Percentiles rank a stretch among this genome's conserved stretches.
Conservation (phyloP, 73 alveolate species). For the Paramecium pentaurelia region DNA sequence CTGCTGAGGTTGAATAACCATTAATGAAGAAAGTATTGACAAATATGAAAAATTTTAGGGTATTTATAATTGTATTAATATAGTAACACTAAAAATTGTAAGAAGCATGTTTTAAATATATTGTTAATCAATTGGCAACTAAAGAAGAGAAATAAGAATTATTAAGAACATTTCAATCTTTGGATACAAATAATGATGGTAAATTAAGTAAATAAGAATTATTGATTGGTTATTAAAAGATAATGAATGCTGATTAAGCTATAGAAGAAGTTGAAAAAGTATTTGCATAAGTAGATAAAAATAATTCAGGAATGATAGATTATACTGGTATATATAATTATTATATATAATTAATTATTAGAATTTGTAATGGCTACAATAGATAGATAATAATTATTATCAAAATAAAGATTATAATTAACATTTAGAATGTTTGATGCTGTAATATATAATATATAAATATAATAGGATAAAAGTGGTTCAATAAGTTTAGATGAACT, state of each 20-base stretch:
- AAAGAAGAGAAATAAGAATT: slow-evolving; percentile 73
- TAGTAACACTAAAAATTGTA: slow-evolving; percentile 68
- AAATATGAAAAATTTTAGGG: slow-evolving; percentile 67
- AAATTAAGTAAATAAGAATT: slow-evolving; percentile 72
- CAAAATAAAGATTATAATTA: slow-evolving; percentile 52
- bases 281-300: slow-evolving; percentile 51
- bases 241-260: slow-evolving; percentile 41
- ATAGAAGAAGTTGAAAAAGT: slow-evolving; percentile 59
- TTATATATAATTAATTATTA: not conserved
- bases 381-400: slow-evolving; percentile 31
- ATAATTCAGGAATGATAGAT: slow-evolving; percentile 66
- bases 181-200: slow-evolving; percentile 75
- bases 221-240: slow-evolving; percentile 58
- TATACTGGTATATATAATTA: slow-evolving; percentile 38
- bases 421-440: slow-evolving; percentile 66
- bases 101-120: slow-evolving; percentile 72
- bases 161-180: slow-evolving; percentile 65
- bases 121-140: slow-evolving; percentile 67
- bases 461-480: slow-evolving; percentile 73
- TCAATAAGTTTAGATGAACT: slow-evolving; percentile 65
- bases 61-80: not conserved
- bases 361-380: slow-evolving; percentile 66
- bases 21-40: slow-evolving; percentile 57
- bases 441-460: not conserved
- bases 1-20: slow-evolving; percentile 36